phyloP scores from a whole-genome alignment of 2,329 filamentous ascomycete species.

The Penicillium aurantiogriseum region DNA sequence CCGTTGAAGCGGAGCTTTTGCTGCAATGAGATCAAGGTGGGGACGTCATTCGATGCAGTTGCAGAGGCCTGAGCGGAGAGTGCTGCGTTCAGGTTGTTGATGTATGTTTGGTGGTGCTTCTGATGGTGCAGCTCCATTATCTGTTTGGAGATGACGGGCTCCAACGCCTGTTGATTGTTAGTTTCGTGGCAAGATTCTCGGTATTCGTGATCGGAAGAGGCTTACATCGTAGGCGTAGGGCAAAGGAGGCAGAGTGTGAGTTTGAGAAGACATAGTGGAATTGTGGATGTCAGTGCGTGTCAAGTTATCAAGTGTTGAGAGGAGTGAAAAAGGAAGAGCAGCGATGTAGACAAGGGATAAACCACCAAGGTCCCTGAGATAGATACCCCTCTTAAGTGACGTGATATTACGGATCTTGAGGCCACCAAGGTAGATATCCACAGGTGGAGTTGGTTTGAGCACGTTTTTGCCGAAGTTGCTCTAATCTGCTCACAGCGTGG shows the following conservation, averaged over 20 bases:
- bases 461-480: neutral
- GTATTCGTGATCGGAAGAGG: slow-evolving; percentile 11
- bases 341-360: neutral
- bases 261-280: slow-evolving; percentile 29
- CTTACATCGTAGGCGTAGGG: slow-evolving; percentile 70
- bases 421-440: slow-evolving; percentile 16
- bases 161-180: slow-evolving; percentile 66
- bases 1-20: slow-evolving; percentile 80
- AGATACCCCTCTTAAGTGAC: slow-evolving; percentile 2
- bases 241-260: slow-evolving; percentile 63
- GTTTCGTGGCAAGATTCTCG: slow-evolving; percentile 48
- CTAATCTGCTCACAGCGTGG: neutral
- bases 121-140: slow-evolving; percentile 95
- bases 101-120: slow-evolving; percentile 92
- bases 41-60: slow-evolving; percentile 57
- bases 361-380: slow-evolving; percentile 18
- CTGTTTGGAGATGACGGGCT: slow-evolving; percentile 73
- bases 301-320: neutral
- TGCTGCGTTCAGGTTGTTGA: slow-evolving; percentile 81
- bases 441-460: slow-evolving; percentile 1
- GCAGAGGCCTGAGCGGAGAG: slow-evolving; percentile 63
- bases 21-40: slow-evolving; percentile 66
- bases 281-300: neutral
- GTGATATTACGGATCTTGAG: neutral
- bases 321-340: neutral